These are phyloP conservation scores for Sporothrix pallida DNA, from an alignment of 2,329 filamentous ascomycete species.

Conservation along the genomic window DNA sequence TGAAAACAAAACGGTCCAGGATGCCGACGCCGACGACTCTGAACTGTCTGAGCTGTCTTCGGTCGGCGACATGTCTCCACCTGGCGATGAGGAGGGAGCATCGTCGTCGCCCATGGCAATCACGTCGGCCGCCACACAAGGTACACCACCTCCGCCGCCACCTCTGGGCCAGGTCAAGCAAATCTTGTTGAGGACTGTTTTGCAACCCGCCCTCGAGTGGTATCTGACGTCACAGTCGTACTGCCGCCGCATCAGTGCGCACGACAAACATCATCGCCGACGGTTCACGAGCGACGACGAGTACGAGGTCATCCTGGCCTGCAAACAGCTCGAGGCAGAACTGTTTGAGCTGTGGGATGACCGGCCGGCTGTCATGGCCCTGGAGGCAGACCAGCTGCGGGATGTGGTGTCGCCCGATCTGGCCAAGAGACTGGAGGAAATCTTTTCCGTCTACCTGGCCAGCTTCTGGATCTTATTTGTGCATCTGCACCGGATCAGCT, in stretches of 20 bases:
- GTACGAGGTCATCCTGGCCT: background rate
- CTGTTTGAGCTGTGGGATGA: background rate
- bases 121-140: too few relatives aligned
- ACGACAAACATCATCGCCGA: background rate
- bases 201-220: background rate
- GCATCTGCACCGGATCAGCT: conserved; percentile 15
- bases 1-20: background rate
- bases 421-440: background rate
- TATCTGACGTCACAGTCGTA: background rate
- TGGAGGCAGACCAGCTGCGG: background rate
- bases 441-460: conserved; percentile 16
- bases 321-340: background rate
- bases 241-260: background rate
- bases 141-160: too few relatives aligned
- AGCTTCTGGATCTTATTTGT: conserved; percentile 24
- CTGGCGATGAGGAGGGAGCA: background rate
- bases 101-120: background rate
- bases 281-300: background rate
- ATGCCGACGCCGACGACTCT: background rate
- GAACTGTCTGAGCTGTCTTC: background rate
- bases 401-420: background rate
- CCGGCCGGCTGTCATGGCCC: background rate
- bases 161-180: background rate
- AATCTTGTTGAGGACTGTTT: background rate
- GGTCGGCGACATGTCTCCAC: background rate